Percentiles rank a stretch among this genome's conserved stretches.
Evolutionary conservation across 768 basidiomycete genomes (phyloP).

Genomic region (Dentipellis fragilis): DNA sequence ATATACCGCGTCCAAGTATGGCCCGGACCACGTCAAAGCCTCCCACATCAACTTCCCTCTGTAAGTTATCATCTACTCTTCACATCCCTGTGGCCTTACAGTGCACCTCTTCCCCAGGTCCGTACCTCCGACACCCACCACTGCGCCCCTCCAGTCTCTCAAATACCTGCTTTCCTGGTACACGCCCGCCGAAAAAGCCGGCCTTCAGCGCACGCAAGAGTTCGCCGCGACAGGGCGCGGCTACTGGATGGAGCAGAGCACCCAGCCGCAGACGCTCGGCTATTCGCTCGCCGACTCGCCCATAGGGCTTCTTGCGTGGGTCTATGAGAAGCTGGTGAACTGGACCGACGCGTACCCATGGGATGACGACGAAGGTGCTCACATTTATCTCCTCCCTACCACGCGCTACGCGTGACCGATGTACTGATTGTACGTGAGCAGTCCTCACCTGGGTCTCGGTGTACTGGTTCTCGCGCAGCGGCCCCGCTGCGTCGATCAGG

Average conservation of each 20-base stretch:
- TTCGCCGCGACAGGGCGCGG: slow-evolving; percentile 19
- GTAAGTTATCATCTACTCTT: slow-evolving; percentile 19
- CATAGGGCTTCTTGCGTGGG: slow-evolving; percentile 31
- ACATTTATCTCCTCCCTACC: too few species aligned
- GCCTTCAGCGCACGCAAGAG: slow-evolving; percentile 13
- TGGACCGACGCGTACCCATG: slow-evolving; percentile 41
- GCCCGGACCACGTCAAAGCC: slow-evolving; percentile 34
- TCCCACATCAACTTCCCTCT: slow-evolving; percentile 40
- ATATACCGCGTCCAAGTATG: slow-evolving; percentile 25
- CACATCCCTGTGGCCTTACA: not conserved
- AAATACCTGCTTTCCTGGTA: slow-evolving; percentile 19
- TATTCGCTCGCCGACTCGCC: slow-evolving; percentile 51
- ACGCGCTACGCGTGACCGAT: not conserved
- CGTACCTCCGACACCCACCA: not conserved
- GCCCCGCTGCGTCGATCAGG: slow-evolving; percentile 20
- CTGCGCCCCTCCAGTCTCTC: slow-evolving; percentile 21
- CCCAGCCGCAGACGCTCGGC: slow-evolving; percentile 28
- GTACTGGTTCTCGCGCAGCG: slow-evolving; percentile 26
- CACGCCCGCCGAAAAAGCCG: slow-evolving; percentile 19
- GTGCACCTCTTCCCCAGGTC: not conserved
- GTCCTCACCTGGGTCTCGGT: slow-evolving; percentile 27
- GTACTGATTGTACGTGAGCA: slow-evolving; percentile 14
- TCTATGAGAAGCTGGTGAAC: slow-evolving; percentile 24
- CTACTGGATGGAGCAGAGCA: slow-evolving; percentile 22
- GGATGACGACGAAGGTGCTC: slow-evolving; percentile 46